A percentile compares a stretch with the other conserved stretches of the same genome.
Evolutionary conservation across 2,329 filamentous ascomycete genomes (phyloP).

Genomic region (Rhytidhysteron rufulum): DNA sequence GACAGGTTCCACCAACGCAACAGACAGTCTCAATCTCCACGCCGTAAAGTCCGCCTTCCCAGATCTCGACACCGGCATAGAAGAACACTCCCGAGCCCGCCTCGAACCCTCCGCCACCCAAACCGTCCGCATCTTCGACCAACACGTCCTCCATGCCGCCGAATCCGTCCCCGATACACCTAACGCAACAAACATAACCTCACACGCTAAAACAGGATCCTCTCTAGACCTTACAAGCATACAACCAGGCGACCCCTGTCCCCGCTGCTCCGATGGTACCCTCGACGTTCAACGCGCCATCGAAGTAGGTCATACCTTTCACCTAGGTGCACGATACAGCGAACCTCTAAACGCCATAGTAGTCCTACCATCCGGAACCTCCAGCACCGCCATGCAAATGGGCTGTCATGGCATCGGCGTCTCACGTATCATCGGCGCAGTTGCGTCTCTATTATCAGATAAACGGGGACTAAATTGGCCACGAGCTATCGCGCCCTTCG

Average conservation of each 20-base stretch:
- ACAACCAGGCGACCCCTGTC: conserved; percentile 66
- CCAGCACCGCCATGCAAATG: conserved; percentile 68
- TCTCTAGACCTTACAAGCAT: conserved; percentile 63
- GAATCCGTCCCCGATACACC: conserved; percentile 17
- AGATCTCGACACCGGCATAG: conserved; percentile 68
- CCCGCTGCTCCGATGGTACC: conserved; percentile 60
- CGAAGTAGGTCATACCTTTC: conserved; percentile 92
- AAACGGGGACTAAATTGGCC: conserved; percentile 78
- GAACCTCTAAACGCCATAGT: conserved; percentile 66
- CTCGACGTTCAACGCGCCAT: conserved; percentile 70
- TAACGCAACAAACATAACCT: conserved; percentile 9
- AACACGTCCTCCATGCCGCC: conserved; percentile 21
- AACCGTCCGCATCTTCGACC: conserved; percentile 20
- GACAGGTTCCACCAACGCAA: conserved; percentile 15
- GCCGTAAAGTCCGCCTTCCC: conserved; percentile 64
- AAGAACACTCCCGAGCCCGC: conserved; percentile 38
- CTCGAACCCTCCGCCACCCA: conserved; percentile 11
- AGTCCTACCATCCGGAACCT: conserved; percentile 32
- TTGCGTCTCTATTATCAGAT: conserved; percentile 73
- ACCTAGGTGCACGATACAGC: conserved; percentile 86
- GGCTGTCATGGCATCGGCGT: conserved; percentile 95
- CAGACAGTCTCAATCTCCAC: conserved; percentile 51
- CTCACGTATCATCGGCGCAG: conserved; percentile 81
- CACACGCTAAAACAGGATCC: conserved; percentile 37
- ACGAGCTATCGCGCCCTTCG: conserved; percentile 77